Conservation (phyloP, 2,329 filamentous ascomycete species). For the Arthroderma uncinatum region DNA sequence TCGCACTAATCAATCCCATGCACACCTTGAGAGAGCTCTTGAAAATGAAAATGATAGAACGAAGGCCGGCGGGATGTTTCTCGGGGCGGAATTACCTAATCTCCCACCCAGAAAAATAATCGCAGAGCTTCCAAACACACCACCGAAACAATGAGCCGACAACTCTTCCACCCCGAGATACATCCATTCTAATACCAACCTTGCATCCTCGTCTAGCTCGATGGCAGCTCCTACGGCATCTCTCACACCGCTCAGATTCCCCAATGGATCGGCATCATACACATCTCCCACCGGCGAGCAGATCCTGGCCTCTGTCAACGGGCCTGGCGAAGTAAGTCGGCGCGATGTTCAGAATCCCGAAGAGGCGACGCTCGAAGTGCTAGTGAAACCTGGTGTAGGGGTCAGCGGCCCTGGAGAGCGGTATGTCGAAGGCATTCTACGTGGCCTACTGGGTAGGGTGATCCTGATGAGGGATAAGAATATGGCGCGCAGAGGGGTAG, state of each 20-base stretch:
- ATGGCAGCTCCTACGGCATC: constrained; percentile 30
- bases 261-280: constrained; percentile 34
- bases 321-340: constrained; percentile 76
- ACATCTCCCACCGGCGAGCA: constrained; percentile 52
- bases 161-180: background rate
- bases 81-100: background rate
- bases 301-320: constrained; percentile 78
- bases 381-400: constrained; percentile 74
- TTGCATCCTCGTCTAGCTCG: background rate
- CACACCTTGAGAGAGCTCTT: too few relatives aligned
- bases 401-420: constrained; percentile 74
- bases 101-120: background rate
- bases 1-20: too few relatives aligned
- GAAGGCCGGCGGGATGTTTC: background rate
- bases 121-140: background rate
- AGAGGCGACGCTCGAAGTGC: constrained; percentile 80
- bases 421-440: constrained; percentile 57
- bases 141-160: background rate
- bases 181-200: background rate
- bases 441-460: constrained; percentile 27
- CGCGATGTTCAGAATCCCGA: constrained; percentile 77
- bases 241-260: constrained; percentile 26
- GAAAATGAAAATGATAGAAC: too few relatives aligned
- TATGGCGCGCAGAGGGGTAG: constrained; percentile 33
- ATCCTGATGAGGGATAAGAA: constrained; percentile 35